phyloP scores from a whole-genome alignment of 306 rosid species.

The Fagus crenata region DNA sequence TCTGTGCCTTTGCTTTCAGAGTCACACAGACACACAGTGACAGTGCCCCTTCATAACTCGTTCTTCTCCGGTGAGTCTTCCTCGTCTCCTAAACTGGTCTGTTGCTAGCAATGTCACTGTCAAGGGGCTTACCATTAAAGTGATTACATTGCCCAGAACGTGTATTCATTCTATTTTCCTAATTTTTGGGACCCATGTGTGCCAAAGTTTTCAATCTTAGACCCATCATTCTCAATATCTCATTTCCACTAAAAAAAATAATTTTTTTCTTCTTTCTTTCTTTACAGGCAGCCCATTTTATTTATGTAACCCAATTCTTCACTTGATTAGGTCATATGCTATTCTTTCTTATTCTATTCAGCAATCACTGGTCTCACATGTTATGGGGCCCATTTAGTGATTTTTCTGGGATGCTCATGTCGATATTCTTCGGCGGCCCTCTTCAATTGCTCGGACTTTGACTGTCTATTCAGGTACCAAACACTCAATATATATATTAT shows the following conservation, averaged over 20 bases:
- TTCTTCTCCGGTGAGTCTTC: slow-evolving; percentile 23
- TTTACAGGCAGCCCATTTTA: slow-evolving; percentile 30
- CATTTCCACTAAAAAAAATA: slow-evolving; percentile 17
- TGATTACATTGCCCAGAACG: slow-evolving; percentile 34
- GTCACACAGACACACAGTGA: not conserved
- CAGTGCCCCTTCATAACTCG: not conserved
- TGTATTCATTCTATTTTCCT: slow-evolving; percentile 25
- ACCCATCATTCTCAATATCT: slow-evolving; percentile 30
- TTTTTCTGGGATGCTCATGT: slow-evolving; percentile 30
- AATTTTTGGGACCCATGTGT: slow-evolving; percentile 54
- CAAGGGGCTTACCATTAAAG: slow-evolving; percentile 19
- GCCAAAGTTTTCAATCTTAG: slow-evolving; percentile 37
- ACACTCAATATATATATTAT: slow-evolving; percentile 9
- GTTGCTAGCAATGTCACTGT: slow-evolving; percentile 15
- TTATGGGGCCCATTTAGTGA: slow-evolving; percentile 19
- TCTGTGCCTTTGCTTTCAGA: no score
- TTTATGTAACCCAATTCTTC: slow-evolving; percentile 12
- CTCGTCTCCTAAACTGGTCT: slow-evolving; percentile 11
- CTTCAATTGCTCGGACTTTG: slow-evolving; percentile 41
- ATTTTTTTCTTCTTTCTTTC: slow-evolving; percentile 8
- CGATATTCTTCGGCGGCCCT: slow-evolving; percentile 32
- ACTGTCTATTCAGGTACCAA: slow-evolving; percentile 45
- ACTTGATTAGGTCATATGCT: slow-evolving; percentile 2
- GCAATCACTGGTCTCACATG: slow-evolving; percentile 16
- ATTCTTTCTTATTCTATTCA: not conserved